phyloP scores from a whole-genome alignment of 2,329 filamentous ascomycete species.

The Clathrospora elynae region DNA sequence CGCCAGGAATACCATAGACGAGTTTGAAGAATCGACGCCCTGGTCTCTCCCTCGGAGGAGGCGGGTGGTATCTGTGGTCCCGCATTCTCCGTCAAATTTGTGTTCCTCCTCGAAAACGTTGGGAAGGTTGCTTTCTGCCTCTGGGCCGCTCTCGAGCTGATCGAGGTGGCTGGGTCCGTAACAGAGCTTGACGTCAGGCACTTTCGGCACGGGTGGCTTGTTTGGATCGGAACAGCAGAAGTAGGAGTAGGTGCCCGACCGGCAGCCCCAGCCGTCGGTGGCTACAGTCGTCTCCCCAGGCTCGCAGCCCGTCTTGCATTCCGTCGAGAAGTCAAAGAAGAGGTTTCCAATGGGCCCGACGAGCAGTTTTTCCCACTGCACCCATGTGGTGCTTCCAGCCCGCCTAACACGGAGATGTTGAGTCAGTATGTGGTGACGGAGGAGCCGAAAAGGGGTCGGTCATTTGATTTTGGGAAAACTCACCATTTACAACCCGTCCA shows the following conservation, averaged over 20 bases:
- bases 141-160: conserved; percentile 1
- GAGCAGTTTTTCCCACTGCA: conserved; percentile 2
- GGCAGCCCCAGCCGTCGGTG: neutral
- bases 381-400: conserved; percentile 2
- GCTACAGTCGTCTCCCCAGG: conserved; percentile 1
- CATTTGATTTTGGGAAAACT: neutral
- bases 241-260: conserved; percentile 1
- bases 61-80: conserved; percentile 1
- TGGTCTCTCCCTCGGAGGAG: conserved; percentile 3
- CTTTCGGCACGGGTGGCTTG: neutral
- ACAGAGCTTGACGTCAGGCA: conserved; percentile 1
- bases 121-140: neutral
- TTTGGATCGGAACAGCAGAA: conserved; percentile 2
- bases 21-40: conserved; percentile 3
- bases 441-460: neutral
- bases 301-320: conserved; percentile 1
- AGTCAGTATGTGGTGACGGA: conserved; percentile 1
- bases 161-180: conserved; percentile 2
- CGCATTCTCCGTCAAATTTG: conserved; percentile 2
- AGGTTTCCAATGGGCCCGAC: conserved; percentile 2
- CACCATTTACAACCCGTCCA: conserved; percentile 2
- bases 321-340: conserved; percentile 3
- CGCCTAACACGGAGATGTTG: conserved; percentile 1
- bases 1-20: neutral
- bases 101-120: conserved; percentile 1